These are phyloP conservation scores for Metschnikowia lochheadii DNA, from an alignment of 805 yeast species.

Conservation along the genomic window DNA sequence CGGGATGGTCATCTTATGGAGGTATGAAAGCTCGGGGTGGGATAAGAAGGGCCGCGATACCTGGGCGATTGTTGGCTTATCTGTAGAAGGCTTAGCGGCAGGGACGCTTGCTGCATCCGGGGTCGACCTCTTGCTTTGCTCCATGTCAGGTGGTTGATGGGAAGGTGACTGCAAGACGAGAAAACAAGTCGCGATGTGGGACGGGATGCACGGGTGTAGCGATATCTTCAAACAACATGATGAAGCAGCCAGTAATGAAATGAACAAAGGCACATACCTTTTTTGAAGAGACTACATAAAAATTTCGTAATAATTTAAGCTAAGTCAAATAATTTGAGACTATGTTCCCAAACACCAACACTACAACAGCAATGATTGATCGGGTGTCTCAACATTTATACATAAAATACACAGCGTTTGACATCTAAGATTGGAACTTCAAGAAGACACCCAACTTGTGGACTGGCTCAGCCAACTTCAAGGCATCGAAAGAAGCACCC, in stretches of 20 bases:
- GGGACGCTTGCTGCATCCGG: conserved; percentile 3
- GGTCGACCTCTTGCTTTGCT: conserved; percentile 3
- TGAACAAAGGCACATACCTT: too few species aligned
- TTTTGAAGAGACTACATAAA: too few species aligned
- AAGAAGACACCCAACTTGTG: conserved; percentile 97
- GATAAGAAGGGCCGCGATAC: conserved; percentile 63
- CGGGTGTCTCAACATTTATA: conserved; percentile 2
- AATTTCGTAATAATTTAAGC: too few species aligned
- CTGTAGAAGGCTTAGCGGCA: conserved; percentile 3
- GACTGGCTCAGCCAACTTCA: conserved; percentile 91
- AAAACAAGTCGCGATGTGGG: background rate
- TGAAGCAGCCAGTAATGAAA: background rate
- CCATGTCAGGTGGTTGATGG: conserved; percentile 1
- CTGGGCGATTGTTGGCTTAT: conserved; percentile 25
- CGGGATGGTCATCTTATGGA: conserved; percentile 50
- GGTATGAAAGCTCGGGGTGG: conserved; percentile 45
- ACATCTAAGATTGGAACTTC: conserved; percentile 49
- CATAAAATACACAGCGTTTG: conserved; percentile 3
- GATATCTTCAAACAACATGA: background rate
- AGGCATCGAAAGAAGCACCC: conserved; percentile 95
- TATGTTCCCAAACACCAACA: background rate
- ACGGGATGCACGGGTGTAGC: conserved; percentile 11
- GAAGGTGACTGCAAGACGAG: background rate
- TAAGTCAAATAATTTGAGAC: too few species aligned
- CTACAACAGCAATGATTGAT: background rate